phyloP scores from a whole-genome alignment of 306 rosid genomes.

The Gynostemma pentaphyllum region DNA sequence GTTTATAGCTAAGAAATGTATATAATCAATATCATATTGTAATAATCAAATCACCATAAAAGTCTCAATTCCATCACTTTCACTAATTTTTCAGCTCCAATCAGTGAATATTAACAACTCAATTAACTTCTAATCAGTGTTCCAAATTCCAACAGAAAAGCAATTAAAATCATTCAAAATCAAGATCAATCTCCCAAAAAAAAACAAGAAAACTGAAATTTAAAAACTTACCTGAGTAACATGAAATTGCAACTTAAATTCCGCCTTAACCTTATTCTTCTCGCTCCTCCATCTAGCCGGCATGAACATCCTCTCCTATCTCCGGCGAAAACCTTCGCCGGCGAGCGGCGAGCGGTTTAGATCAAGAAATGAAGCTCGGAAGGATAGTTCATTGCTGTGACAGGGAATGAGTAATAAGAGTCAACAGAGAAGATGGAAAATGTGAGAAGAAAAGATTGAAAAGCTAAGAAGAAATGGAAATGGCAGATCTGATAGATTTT shows the following conservation, averaged over 20 bases:
- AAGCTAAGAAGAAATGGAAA: not conserved
- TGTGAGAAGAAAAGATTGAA: not conserved
- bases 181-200: not conserved
- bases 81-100: not conserved
- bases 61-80: not conserved
- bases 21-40: not conserved
- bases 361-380: not conserved
- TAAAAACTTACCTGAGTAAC: conserved; percentile 53
- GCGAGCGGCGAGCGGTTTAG: conserved; percentile 6
- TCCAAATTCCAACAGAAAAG: not conserved
- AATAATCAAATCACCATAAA: not conserved
- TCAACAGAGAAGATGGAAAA: not conserved
- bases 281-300: conserved; percentile 85
- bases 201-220: not conserved
- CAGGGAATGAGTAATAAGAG: not conserved
- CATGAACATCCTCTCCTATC: conserved; percentile 55
- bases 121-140: not conserved
- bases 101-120: not conserved
- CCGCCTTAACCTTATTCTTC: conserved; percentile 60
- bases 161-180: conserved; percentile 12
- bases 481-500: conserved; percentile 5
- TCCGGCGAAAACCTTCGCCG: conserved; percentile 12
- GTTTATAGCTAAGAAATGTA: not conserved
- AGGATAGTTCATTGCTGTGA: conserved; percentile 4
- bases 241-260: conserved; percentile 71